Base-by-base conservation (phyloP, 2,329 filamentous ascomycete genomes). In the Aspergillus glaucus region DNA sequence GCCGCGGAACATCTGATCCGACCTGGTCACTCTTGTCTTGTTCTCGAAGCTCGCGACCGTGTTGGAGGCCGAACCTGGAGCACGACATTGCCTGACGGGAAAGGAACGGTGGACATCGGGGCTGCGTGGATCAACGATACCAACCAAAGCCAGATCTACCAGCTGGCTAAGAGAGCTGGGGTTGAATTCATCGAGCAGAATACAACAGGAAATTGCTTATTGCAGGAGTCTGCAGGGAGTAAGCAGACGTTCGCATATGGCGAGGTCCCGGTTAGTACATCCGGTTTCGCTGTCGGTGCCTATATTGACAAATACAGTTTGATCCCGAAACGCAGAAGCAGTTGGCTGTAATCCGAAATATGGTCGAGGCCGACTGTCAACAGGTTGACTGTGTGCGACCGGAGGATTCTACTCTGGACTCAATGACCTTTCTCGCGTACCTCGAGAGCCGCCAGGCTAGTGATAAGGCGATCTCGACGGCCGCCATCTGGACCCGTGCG, bases 71-170 rank as follows among this genome's bases (percentile, higher is more conserved):
- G 71, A 53, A 69, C 63, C 0, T 71, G 62, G 62, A 63, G 51
- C 68, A n/a, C 19, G n/a, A 14, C 14, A 15, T n/a, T 43, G 49
- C 39, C 14, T 15, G 47, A 43, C 22, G 51, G 50, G 7, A 41
- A 43, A 58, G 24, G 62, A 0, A 50, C 64, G 0, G 67, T 75
- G 6, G 80, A 83, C 19, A 57, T 81, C 0, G 80, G 80, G 2
- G 80, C 78, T 0, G 78, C 77, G 0, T 84, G 80, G 80, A 75
- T 82, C 53, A 83, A 84, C 52, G 75, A 81, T 46, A 73, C 66
- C 1, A 78, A 73, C 45, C 79, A 83, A 52, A 64, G 55, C 22
- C 63, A 64, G 3, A 72, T 81, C 44, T 74, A 62, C 53, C 64
- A 59, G 0, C 59, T 79, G 6, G 54, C 53, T 3, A 32, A 55